Evolutionary conservation across 345 rosid species (phyloP).

Genomic region (Firmiana major): DNA sequence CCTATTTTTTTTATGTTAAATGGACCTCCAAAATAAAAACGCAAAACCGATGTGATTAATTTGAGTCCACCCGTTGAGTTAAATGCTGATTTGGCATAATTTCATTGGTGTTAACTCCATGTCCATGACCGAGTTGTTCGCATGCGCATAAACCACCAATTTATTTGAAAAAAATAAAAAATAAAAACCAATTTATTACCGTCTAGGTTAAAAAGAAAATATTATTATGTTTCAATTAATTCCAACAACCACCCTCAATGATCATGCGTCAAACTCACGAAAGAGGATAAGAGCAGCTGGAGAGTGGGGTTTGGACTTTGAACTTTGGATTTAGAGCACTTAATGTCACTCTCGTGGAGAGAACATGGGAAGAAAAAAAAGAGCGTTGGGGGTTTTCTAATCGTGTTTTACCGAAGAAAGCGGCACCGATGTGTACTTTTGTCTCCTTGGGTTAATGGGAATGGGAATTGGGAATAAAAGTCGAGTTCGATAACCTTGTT

Average conservation of each 20-base stretch:
- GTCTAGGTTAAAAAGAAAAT: no score
- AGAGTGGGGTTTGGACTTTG: no score
- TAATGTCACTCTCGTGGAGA: background rate
- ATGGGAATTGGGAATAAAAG: background rate
- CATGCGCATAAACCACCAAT: background rate
- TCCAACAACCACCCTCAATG: background rate
- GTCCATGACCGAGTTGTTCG: no score
- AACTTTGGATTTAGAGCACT: background rate
- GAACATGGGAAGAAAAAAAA: background rate
- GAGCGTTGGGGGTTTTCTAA: background rate
- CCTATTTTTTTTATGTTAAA: background rate
- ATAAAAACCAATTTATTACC: background rate
- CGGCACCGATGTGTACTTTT: slow-evolving; percentile 9
- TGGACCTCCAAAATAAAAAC: background rate
- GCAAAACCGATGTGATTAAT: background rate
- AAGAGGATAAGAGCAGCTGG: background rate
- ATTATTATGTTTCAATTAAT: background rate
- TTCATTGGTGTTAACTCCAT: background rate
- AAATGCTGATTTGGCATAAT: background rate
- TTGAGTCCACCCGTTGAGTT: background rate
- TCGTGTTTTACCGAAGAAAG: background rate
- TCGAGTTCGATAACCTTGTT: background rate
- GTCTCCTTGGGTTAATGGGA: background rate
- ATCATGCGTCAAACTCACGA: no score
- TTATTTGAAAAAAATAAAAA: no score